Evolutionary conservation across 768 basidiomycete species (phyloP).

Genomic region (Lepiota venenata): DNA sequence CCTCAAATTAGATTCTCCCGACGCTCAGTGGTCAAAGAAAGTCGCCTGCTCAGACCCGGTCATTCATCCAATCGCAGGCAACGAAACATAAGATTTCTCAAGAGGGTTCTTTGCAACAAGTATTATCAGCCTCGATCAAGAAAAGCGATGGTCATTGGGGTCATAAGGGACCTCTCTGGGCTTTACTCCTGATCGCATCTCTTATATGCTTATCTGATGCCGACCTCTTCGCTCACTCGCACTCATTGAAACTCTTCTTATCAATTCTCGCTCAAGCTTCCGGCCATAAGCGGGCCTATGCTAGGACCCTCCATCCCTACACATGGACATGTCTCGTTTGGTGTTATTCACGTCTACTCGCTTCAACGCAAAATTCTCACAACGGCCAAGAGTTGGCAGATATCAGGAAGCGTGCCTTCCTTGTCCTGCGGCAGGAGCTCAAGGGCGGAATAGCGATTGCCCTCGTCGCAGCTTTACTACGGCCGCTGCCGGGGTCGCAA

Average conservation of each 20-base stretch:
- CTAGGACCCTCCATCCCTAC: constrained; percentile 37
- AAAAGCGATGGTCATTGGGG: background rate
- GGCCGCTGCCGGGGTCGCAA: background rate
- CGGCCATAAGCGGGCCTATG: constrained; percentile 28
- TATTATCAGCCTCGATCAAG: constrained; percentile 21
- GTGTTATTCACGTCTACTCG: constrained; percentile 44
- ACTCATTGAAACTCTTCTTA: constrained; percentile 34
- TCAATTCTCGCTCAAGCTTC: constrained; percentile 28
- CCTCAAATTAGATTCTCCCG: background rate
- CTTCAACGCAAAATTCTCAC: constrained; percentile 9
- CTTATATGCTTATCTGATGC: constrained; percentile 45
- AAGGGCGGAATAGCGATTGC: constrained; percentile 38
- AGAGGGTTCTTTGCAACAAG: constrained; percentile 21
- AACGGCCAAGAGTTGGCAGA: constrained; percentile 17
- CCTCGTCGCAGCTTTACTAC: constrained; percentile 38
- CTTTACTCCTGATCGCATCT: constrained; percentile 38
- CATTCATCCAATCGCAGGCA: constrained; percentile 7
- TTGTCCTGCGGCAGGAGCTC: constrained; percentile 44
- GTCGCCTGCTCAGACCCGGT: background rate
- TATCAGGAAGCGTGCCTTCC: constrained; percentile 33
- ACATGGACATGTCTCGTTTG: constrained; percentile 57
- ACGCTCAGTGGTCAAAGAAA: background rate
- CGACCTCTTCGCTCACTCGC: constrained; percentile 37
- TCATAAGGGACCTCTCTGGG: constrained; percentile 40
- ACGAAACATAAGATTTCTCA: constrained; percentile 18